Evolutionary conservation across 2,329 filamentous ascomycete species (phyloP), one percentile per base, ranked within the genome.

Genomic region (Xylariaceae sp.): DNA sequence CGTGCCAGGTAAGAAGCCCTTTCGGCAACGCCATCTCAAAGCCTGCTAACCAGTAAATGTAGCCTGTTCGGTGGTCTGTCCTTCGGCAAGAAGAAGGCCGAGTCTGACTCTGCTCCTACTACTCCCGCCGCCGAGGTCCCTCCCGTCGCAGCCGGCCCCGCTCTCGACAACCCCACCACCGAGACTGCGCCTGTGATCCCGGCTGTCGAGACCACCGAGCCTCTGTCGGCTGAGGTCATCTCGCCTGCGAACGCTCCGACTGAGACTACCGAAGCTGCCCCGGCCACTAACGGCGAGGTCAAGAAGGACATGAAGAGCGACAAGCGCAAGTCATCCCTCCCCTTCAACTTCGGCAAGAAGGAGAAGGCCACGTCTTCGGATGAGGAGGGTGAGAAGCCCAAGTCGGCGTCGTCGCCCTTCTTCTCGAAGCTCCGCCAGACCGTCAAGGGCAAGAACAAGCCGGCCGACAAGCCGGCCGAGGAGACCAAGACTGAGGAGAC

Each of bases 291-390:
- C 32, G 66, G 65, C 39, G 76, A 79, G 63, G 46, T 64, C 36
- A 75, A 75, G 60, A 76, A 77, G 63, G 73, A 75, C 42, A 58
- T 70, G 48, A 88, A 86, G 77, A 60, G 60, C 30, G 71, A 76
- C 62, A 94, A 93, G 83, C 84, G 87, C 61, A 78, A 79, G 63
- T 92, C 85, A 46, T 80, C 89, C 53, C 61, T 77, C 7, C 71
- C 72, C 31, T 93, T 93, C 63, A 77, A 77, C 51, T 80, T 77
- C 53, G 78, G 85, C 63, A 83, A 86, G 74, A 90, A 90, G 72
- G 80, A 83, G 59, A 73, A 74, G 62, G 38, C 51, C 16, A 57
- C 65, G 29, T 52, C 63, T 22, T 72, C 71, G 2, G 80, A 80
- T 44, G 70, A 77, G 49, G 80, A 83, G 55, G 69, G 74, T 45